Evolutionary conservation across 2,329 filamentous ascomycete species (phyloP).

Genomic region (Geosmithia putterillii): DNA sequence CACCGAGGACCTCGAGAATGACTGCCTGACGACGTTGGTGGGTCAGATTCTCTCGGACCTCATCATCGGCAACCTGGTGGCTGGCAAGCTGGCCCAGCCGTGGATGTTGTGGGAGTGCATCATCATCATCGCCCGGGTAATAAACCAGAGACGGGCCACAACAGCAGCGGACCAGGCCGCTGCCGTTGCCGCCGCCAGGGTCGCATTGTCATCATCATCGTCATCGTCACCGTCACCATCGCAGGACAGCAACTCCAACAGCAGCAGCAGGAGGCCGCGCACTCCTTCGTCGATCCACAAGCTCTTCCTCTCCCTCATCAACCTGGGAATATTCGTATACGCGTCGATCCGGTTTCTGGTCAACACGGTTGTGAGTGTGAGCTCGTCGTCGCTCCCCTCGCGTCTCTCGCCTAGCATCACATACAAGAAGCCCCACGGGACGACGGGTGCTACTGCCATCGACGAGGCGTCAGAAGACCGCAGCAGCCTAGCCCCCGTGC

Average conservation of each 20-base stretch:
- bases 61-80: constrained; percentile 72
- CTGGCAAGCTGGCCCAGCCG: constrained; percentile 70
- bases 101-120: constrained; percentile 83
- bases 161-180: constrained; percentile 4
- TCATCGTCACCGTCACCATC: too few species aligned
- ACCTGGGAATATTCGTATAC: constrained; percentile 42
- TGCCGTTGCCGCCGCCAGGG: too few species aligned
- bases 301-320: constrained; percentile 44
- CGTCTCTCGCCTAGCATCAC: constrained; percentile 20
- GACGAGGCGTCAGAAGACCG: background rate
- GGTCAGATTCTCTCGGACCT: constrained; percentile 83
- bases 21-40: constrained; percentile 71
- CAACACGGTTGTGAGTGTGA: constrained; percentile 46
- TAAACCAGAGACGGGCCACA: constrained; percentile 15
- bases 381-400: constrained; percentile 54
- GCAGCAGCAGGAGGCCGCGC: constrained; percentile 1
- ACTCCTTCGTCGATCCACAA: constrained; percentile 27
- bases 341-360: constrained; percentile 55
- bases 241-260: background rate
- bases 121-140: constrained; percentile 50
- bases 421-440: constrained; percentile 1
- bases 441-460: background rate
- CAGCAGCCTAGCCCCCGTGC: constrained; percentile 21
- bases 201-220: too few species aligned
- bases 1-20: constrained; percentile 84